Base-by-base conservation (phyloP, 164 flowering plant species). In the Annona cherimola region DNA sequence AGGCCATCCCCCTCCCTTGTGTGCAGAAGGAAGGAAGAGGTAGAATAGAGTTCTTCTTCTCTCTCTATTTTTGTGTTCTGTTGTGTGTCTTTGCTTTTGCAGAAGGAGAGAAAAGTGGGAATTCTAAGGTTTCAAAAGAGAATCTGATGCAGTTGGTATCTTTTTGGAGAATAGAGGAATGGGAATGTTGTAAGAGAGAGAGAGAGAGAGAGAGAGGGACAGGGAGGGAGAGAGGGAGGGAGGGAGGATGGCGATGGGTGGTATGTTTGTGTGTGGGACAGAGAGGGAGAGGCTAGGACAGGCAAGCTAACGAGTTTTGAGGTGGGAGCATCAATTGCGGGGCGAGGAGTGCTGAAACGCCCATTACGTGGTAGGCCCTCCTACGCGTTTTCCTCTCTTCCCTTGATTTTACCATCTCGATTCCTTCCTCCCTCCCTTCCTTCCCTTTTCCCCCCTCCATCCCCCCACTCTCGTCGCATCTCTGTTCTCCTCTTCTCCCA, bases 241-340 rank as follows among this genome's bases (percentile, higher is more conserved):
- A 46, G 11, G 5, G 35, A 26, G 35, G 57, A 50, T 9, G 9
- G 57, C 14, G 14, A 50, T 50, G 57, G 57, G 55, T 26, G 57
- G 57, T 50, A 16, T 5, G 57, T 50, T 26, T 26, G 35, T 50
- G 57, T 12, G 57, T 50, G 57, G 45, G 67, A 35, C 42, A 14
- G 9, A 14, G 64, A 40, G 64, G 26, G 9, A 11, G 9, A 61
- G n/a, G 67, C 67, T 40, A 20, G 8, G 19, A 41, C 67, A 42
- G 40, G n/a, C 67, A 64, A 40, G n/a, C 67, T 14, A 64, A 42
- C 9, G 44, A 14, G 14, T 64, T 26, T 64, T 35, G 67, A 64
- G 67, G 67, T 64, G 3, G 40, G 41, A 64, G 67, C 67, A 35
- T 64, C n/a, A 40, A 40, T 35, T 40, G 40, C 67, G 67, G 64